These are phyloP conservation scores for Leucogyrophana mollusca DNA, from an alignment of 768 basidiomycete genomes.

Conservation along the genomic window DNA sequence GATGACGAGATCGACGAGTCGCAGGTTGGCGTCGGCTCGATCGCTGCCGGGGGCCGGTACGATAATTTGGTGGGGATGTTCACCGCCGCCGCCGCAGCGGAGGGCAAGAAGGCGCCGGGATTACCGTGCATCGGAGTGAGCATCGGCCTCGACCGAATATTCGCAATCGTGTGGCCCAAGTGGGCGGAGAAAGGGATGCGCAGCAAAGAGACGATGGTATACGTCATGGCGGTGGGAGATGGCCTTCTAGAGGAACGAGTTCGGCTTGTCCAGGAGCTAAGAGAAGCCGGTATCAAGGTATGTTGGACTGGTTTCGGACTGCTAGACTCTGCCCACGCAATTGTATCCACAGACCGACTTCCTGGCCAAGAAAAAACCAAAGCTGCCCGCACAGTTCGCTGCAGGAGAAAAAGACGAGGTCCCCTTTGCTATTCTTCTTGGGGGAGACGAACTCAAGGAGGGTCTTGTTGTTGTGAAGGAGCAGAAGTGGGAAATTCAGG, in stretches of 20 bases:
- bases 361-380: slow-evolving; percentile 90
- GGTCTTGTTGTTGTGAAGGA: slow-evolving; percentile 91
- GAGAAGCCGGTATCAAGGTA: slow-evolving; percentile 88
- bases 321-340: slow-evolving; percentile 4
- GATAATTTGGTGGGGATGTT: slow-evolving; percentile 95
- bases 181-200: slow-evolving; percentile 78
- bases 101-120: slow-evolving; percentile 61
- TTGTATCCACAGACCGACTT: slow-evolving; percentile 70
- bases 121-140: slow-evolving; percentile 92
- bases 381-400: slow-evolving; percentile 82
- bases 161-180: slow-evolving; percentile 86
- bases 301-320: slow-evolving; percentile 15
- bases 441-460: slow-evolving; percentile 77
- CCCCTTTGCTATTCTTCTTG: slow-evolving; percentile 92
- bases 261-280: slow-evolving; percentile 71
- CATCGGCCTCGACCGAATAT: slow-evolving; percentile 92
- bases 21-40: slow-evolving; percentile 94
- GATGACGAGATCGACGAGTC: slow-evolving; percentile 92
- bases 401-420: slow-evolving; percentile 89
- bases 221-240: slow-evolving; percentile 89
- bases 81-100: slow-evolving; percentile 74
- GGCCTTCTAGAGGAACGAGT: slow-evolving; percentile 87
- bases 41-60: slow-evolving; percentile 97
- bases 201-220: slow-evolving; percentile 91
- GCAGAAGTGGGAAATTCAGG: slow-evolving; percentile 77